A percentile compares a stretch with the other conserved stretches of the same genome.
Conservation (phyloP, 495 filamentous ascomycete genomes). For the Haplographium delicatum region DNA sequence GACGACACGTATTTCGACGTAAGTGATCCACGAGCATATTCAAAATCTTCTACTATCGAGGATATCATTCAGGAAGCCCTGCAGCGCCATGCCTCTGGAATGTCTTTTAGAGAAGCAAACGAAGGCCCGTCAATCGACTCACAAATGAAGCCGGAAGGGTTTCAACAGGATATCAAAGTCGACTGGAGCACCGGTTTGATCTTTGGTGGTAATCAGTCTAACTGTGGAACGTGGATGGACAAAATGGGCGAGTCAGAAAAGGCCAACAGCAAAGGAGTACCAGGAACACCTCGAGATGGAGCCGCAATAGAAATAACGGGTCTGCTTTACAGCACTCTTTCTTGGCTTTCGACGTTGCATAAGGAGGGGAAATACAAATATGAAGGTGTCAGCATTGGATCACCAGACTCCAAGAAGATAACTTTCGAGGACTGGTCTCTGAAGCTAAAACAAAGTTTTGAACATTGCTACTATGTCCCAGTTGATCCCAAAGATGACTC, state of each 20-base stretch:
- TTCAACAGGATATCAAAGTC: conserved; percentile 82
- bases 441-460: conserved; percentile 80
- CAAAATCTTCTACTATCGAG: conserved; percentile 67
- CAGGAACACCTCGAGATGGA: conserved; percentile 92
- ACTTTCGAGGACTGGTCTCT: conserved; percentile 76
- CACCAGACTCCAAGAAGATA: conserved; percentile 45
- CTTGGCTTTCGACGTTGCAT: conserved; percentile 68
- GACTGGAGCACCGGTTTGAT: conserved; percentile 93
- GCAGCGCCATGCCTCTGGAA: conserved; percentile 81
- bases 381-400: conserved; percentile 53
- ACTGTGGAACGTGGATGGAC: conserved; percentile 99
- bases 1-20: conserved; percentile 87
- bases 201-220: conserved; percentile 87
- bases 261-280: conserved; percentile 89
- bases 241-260: conserved; percentile 99
- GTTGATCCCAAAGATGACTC: conserved; percentile 57
- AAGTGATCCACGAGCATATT: conserved; percentile 82
- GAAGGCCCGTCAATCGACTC: conserved; percentile 80
- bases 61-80: conserved; percentile 92
- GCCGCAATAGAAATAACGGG: conserved; percentile 94
- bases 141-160: conserved; percentile 91
- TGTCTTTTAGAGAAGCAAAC: conserved; percentile 92
- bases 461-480: conserved; percentile 85
- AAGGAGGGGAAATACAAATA: conserved; percentile 62
- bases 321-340: conserved; percentile 79